Conservation (phyloP, 1,284 basidiomycete genomes). For the Cutaneotrichosporon dermatis region DNA sequence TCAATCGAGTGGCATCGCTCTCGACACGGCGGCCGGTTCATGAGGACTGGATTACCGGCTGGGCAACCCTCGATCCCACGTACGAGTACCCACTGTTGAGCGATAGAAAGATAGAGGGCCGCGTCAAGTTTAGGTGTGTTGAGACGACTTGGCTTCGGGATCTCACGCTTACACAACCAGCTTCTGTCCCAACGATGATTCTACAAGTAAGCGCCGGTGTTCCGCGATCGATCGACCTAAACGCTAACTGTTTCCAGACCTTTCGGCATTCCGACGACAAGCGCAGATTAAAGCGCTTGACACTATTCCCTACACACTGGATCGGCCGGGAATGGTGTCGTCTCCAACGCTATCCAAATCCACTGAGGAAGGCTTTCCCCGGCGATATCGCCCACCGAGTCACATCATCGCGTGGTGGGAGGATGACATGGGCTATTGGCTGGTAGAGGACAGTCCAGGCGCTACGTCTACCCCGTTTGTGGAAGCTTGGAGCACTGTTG, state of each 20-base stretch:
- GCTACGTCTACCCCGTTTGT: conserved; percentile 1
- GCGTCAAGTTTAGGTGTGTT: conserved; percentile 15
- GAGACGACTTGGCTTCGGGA: background rate
- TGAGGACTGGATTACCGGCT: conserved; percentile 12
- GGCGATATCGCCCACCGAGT: conserved; percentile 11
- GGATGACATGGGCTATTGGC: conserved; percentile 30
- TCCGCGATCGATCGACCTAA: background rate
- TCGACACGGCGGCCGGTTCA: background rate
- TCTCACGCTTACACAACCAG: background rate
- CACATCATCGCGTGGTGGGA: conserved; percentile 36
- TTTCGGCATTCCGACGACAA: conserved; percentile 22
- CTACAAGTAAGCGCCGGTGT: conserved; percentile 4
- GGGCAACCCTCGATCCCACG: conserved; percentile 11
- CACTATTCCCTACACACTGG: conserved; percentile 9
- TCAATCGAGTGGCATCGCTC: background rate
- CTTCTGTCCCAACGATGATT: conserved; percentile 14
- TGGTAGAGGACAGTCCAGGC: conserved; percentile 14
- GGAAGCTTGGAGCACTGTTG: conserved; percentile 19
- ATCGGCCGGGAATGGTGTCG: background rate
- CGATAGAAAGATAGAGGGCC: background rate
- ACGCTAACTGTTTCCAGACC: background rate
- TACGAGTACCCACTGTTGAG: conserved; percentile 17
- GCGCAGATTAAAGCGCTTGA: conserved; percentile 28
- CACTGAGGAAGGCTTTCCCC: background rate
- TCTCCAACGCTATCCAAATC: background rate